phyloP scores from a whole-genome alignment of 148 eudicot species.

The Gaultheria prostrata region DNA sequence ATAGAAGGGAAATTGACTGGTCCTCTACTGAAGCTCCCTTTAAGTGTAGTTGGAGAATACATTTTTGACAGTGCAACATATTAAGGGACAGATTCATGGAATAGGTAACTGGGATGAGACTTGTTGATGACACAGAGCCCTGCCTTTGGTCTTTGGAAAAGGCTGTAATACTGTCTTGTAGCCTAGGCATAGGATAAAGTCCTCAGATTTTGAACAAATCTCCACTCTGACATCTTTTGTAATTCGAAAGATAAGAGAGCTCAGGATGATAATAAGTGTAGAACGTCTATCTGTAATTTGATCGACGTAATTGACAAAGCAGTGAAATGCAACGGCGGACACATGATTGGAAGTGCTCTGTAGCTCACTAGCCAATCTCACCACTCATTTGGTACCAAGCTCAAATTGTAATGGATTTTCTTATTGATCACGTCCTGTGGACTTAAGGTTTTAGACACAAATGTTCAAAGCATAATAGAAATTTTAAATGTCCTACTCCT shows the following conservation, averaged over 20 bases:
- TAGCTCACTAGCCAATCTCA: not conserved
- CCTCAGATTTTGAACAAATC: not conserved
- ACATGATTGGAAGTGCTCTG: not conserved
- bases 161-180: not conserved
- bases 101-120: not conserved
- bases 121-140: not conserved
- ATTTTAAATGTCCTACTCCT: not conserved
- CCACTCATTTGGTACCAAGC: not conserved
- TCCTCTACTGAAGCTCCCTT: not conserved
- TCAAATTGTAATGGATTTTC: not conserved
- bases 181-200: slow-evolving; percentile 1
- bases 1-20: too few relatives aligned
- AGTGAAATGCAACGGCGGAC: not conserved
- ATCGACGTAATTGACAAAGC: not conserved
- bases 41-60: not conserved
- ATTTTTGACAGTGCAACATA: not conserved
- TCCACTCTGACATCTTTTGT: not conserved
- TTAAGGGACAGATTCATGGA: not conserved
- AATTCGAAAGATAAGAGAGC: not conserved
- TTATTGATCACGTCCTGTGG: not conserved
- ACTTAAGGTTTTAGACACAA: not conserved
- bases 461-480: not conserved
- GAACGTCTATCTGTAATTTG: not conserved
- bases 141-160: not conserved
- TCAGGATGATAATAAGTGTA: not conserved